Evolutionary conservation across 805 yeast genomes (phyloP).

Genomic region (Pichia heedii): DNA sequence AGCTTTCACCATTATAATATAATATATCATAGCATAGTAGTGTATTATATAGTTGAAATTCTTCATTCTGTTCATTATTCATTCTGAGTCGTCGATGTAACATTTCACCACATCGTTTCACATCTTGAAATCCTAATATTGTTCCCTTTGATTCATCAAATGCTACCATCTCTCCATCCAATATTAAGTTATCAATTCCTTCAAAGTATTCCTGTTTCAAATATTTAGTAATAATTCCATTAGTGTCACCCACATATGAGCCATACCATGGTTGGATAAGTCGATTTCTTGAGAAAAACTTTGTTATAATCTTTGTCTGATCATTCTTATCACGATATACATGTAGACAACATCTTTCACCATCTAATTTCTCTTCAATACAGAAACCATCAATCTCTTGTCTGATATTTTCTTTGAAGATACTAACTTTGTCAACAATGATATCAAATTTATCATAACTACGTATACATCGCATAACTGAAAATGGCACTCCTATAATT

Average conservation of each 20-base stretch:
- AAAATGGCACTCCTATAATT: conserved; percentile 46
- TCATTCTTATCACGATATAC: conserved; percentile 36
- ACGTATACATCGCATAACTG: conserved; percentile 68
- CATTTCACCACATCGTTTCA: conserved; percentile 38
- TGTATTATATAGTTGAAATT: conserved; percentile 36
- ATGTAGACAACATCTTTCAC: conserved; percentile 81
- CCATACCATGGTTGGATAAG: conserved; percentile 46
- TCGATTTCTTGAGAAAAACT: conserved; percentile 71
- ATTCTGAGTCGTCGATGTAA: neutral
- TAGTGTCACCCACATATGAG: conserved; percentile 11
- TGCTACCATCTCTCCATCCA: conserved; percentile 94
- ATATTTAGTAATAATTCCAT: conserved; percentile 25
- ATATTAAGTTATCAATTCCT: conserved; percentile 29
- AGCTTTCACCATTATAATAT: conserved; percentile 54
- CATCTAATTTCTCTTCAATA: conserved; percentile 90
- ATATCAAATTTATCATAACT: conserved; percentile 40
- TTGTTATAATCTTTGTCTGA: conserved; percentile 41
- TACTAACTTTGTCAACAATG: conserved; percentile 38
- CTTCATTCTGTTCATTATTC: neutral
- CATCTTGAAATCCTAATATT: conserved; percentile 68
- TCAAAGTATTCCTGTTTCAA: conserved; percentile 25
- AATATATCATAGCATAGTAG: conserved; percentile 67
- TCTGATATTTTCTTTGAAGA: conserved; percentile 17
- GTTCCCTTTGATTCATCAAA: conserved; percentile 49
- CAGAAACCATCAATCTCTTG: conserved; percentile 31